Evolutionary conservation across 179 eudicot genomes (phyloP).

Genomic region (Sideroxylon spinosum): DNA sequence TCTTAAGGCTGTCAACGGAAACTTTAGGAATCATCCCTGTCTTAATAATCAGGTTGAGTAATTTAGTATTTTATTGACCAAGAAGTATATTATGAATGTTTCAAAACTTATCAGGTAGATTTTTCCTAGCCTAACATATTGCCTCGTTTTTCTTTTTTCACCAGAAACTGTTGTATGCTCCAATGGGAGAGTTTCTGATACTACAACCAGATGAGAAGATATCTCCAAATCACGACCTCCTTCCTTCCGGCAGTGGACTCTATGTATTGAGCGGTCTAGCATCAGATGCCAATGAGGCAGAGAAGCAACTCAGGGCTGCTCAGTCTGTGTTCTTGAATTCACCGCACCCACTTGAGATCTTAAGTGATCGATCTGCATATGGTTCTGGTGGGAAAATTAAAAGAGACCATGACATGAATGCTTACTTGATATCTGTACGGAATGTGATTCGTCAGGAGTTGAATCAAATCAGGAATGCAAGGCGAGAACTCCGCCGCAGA

Average conservation of each 20-base stretch:
- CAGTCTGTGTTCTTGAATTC: constrained; percentile 56
- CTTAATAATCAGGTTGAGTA: constrained; percentile 61
- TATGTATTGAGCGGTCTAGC: constrained; percentile 46
- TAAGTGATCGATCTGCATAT: constrained; percentile 81
- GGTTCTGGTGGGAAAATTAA: constrained; percentile 72
- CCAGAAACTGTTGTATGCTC: constrained; percentile 73
- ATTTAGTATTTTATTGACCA: background rate
- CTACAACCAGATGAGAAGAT: constrained; percentile 78
- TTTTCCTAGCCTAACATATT: background rate
- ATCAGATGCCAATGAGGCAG: constrained; percentile 36
- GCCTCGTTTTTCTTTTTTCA: constrained; percentile 10
- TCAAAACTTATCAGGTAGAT: background rate
- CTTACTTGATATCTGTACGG: constrained; percentile 60
- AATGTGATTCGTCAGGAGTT: constrained; percentile 69
- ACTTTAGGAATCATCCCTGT: constrained; percentile 84
- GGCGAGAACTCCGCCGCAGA: constrained; percentile 43
- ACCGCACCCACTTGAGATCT: constrained; percentile 94
- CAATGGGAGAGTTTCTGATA: constrained; percentile 86
- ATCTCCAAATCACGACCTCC: constrained; percentile 81
- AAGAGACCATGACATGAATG: constrained; percentile 85
- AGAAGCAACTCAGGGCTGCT: constrained; percentile 62
- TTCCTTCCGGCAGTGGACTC: constrained; percentile 83
- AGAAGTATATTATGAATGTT: too few relatives aligned
- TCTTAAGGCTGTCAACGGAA: constrained; percentile 85
- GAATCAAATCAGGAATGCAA: constrained; percentile 43